Evolutionary conservation across 1,139 yeast species (phyloP), one percentile per base, ranked within the genome.

Genomic region (Candida dubliniensis): DNA sequence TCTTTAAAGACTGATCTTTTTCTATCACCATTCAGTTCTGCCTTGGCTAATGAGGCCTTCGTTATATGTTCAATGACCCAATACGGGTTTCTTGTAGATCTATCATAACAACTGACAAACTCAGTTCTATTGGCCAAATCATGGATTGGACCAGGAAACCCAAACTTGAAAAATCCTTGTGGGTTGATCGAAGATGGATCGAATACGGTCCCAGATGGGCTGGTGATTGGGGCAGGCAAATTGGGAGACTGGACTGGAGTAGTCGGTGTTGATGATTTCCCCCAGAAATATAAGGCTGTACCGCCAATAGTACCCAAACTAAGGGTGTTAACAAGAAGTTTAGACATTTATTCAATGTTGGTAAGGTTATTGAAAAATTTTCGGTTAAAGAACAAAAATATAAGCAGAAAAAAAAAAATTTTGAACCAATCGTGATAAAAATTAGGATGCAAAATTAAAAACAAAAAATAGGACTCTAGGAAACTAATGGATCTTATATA

Each of bases 31-130:
- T 78, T 78, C 13, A 60, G 69, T 14, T 61, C 61, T 9, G 70
- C 63, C 12, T 50, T 43, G 44, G 63, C 63, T 35, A 91, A 61
- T 2, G 95, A 84, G 39, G 81, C 85, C 34, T 83, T 78, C 2
- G 98, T 93, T 43, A 93, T 75, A 60, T 93, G 98, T 64, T 93
- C 99, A 33, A 93, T 67, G 25, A 74, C 87, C 91, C 95, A 95
- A 60, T 82, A 82, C 14, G 99, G 99, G 58, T 89, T 90, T 48
- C 91, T 74, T 38, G 83, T 86, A 48, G 85, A 77, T 53, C 99
- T 77, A 60, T 93, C 95, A 63, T 83, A 93, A 55, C 95, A 87
- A 50, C 95, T 82, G 18, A 91, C 77, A 61, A 84, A 93, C 64
- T 89, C 96, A 43, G 76, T 74, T 52, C 89, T 76, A 24, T 74